Percentiles rank a stretch among this genome's conserved stretches.
Conservation (phyloP, 108 stramenopile genomes). For the Schizochytrium sp. region DNA sequence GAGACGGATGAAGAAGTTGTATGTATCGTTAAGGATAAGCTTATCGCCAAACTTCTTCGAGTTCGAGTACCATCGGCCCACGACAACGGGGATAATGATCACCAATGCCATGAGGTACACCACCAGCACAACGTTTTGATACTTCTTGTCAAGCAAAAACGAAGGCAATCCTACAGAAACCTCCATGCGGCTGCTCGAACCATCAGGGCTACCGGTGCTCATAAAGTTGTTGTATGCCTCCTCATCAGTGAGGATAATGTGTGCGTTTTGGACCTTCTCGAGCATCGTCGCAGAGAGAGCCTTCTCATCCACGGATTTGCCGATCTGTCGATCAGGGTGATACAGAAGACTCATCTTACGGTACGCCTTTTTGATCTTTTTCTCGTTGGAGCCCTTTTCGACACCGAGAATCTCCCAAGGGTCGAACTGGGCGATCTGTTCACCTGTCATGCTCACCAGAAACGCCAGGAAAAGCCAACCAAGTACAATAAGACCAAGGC, state of each 20-base stretch:
- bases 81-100: slow-evolving; percentile 63
- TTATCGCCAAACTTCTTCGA: slow-evolving; percentile 66
- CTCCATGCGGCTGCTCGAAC: slow-evolving; percentile 59
- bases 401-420: slow-evolving; percentile 65
- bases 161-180: slow-evolving; percentile 65
- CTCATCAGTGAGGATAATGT: slow-evolving; percentile 63
- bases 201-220: slow-evolving; percentile 66
- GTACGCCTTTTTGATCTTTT: slow-evolving; percentile 64
- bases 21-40: slow-evolving; percentile 63
- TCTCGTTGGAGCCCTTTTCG: background rate
- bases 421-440: slow-evolving; percentile 62
- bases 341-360: slow-evolving; percentile 41
- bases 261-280: slow-evolving; percentile 63
- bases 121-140: slow-evolving; percentile 63
- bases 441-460: slow-evolving; percentile 20
- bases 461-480: slow-evolving; percentile 63
- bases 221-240: slow-evolving; percentile 59
- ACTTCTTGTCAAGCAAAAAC: slow-evolving; percentile 56
- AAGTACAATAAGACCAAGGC: background rate
- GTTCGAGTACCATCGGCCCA: slow-evolving; percentile 68
- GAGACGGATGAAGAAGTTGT: slow-evolving; percentile 61
- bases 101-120: slow-evolving; percentile 63
- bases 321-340: slow-evolving; percentile 63
- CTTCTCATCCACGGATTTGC: slow-evolving; percentile 61
- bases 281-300: slow-evolving; percentile 57